Percentiles rank a stretch among this genome's conserved stretches.
Conservation (phyloP, 2,329 filamentous ascomycete genomes). For the Ophiostoma sp. region DNA sequence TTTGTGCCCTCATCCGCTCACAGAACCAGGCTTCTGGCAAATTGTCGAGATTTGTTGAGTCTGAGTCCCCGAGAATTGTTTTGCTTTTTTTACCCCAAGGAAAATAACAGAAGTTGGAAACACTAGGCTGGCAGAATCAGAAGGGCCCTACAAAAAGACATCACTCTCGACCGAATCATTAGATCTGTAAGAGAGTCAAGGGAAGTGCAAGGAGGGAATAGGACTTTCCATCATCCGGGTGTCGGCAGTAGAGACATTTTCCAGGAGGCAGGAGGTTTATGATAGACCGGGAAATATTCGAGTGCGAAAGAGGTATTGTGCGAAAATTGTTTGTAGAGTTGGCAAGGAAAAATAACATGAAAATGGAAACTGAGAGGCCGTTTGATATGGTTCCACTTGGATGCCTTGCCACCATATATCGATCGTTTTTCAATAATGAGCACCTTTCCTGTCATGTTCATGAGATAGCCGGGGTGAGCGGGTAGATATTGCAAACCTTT, state of each 20-base stretch:
- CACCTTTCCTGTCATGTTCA: background rate
- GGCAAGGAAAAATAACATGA: background rate
- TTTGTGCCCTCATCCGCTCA: conserved; percentile 19
- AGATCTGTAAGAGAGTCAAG: background rate
- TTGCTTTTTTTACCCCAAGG: background rate
- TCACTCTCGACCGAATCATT: background rate
- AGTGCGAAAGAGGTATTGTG: background rate
- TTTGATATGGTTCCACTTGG: background rate
- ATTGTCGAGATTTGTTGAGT: background rate
- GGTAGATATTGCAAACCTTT: conserved; percentile 17
- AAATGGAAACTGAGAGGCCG: background rate
- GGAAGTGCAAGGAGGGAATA: background rate
- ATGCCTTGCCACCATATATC: background rate
- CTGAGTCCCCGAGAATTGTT: background rate
- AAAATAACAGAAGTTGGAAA: background rate
- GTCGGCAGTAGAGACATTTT: background rate
- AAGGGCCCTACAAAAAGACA: background rate
- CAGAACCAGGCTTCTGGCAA: conserved; percentile 9
- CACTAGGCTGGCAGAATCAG: background rate
- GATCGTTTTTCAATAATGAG: background rate
- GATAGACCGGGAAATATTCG: background rate
- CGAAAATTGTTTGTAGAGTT: background rate
- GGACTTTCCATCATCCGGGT: background rate
- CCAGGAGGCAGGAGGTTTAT: background rate
- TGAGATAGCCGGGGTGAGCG: conserved; percentile 1